Conservation (phyloP, 2,329 filamentous ascomycete genomes). For the Apiospora koreana region DNA sequence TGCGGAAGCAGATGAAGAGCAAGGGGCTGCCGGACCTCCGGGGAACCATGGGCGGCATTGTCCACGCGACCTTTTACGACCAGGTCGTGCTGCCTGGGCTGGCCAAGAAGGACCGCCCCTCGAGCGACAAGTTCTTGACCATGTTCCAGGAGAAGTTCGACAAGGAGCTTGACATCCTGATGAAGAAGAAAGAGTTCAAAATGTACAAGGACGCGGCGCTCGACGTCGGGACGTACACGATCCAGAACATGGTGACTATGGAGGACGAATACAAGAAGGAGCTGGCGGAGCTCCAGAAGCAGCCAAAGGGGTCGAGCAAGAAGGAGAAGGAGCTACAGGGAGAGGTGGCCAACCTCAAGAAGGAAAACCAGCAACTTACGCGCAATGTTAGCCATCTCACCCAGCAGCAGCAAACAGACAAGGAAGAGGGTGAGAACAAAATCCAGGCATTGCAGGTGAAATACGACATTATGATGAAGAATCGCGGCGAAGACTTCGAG, state of each 20-base stretch:
- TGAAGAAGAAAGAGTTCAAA: not conserved
- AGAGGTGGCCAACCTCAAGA: not conserved
- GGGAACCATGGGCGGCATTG: not conserved
- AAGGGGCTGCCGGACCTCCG: not conserved
- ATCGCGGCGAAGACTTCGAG: not conserved
- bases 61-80: not conserved
- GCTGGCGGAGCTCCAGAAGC: not conserved
- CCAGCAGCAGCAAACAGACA: too few relatives aligned
- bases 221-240: not conserved
- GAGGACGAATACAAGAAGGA: not conserved
- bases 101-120: not conserved
- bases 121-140: not conserved
- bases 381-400: not conserved
- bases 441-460: rapidly evolving
- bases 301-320: not conserved
- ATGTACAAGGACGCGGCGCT: not conserved
- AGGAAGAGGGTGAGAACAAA: not conserved
- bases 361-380: not conserved
- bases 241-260: not conserved
- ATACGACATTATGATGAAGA: not conserved
- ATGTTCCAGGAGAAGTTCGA: not conserved
- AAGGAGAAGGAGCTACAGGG: not conserved
- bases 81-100: not conserved
- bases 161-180: not conserved
- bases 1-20: not conserved